Percentiles rank a stretch among this genome's conserved stretches.
Evolutionary conservation across 306 rosid species (phyloP).

Genomic region (Vigna unguiculata): DNA sequence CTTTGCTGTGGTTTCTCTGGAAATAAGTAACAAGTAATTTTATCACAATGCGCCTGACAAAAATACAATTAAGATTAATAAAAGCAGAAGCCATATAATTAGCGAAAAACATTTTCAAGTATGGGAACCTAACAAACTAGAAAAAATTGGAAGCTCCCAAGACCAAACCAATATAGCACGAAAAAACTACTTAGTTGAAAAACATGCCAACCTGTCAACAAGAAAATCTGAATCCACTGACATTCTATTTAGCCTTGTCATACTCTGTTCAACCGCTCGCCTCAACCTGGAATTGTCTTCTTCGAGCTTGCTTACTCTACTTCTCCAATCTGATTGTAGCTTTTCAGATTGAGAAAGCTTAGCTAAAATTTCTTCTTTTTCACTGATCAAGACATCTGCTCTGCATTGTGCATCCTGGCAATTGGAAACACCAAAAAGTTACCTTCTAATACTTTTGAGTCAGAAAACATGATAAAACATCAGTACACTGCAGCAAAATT

Average conservation of each 20-base stretch:
- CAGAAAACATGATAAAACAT: background rate
- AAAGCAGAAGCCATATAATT: too few relatives aligned
- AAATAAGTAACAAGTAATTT: conserved; percentile 89
- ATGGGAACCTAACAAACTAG: background rate
- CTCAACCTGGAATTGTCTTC: conserved; percentile 93
- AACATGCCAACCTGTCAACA: conserved; percentile 82
- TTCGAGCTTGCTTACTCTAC: conserved; percentile 86
- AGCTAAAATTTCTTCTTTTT: conserved; percentile 73
- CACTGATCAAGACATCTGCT: conserved; percentile 63
- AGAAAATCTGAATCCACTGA: conserved; percentile 96
- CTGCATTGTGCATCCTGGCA: conserved; percentile 73
- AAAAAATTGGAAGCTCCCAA: conserved; percentile 21
- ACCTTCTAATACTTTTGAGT: conserved; percentile 4
- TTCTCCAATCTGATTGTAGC: conserved; percentile 77
- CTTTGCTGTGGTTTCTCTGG: conserved; percentile 95
- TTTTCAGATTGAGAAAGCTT: conserved; percentile 82
- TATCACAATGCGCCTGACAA: conserved; percentile 95
- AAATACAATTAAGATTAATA: conserved; percentile 44
- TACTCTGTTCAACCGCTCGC: conserved; percentile 91
- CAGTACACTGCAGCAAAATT: conserved; percentile 19
- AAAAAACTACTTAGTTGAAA: conserved; percentile 37
- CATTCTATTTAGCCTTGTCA: conserved; percentile 97
- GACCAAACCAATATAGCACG: conserved; percentile 17
- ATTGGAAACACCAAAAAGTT: conserved; percentile 36
- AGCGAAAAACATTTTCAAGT: too few relatives aligned